Conservation (phyloP, 2,329 filamentous ascomycete genomes). For the Hypoxylon sp. region DNA sequence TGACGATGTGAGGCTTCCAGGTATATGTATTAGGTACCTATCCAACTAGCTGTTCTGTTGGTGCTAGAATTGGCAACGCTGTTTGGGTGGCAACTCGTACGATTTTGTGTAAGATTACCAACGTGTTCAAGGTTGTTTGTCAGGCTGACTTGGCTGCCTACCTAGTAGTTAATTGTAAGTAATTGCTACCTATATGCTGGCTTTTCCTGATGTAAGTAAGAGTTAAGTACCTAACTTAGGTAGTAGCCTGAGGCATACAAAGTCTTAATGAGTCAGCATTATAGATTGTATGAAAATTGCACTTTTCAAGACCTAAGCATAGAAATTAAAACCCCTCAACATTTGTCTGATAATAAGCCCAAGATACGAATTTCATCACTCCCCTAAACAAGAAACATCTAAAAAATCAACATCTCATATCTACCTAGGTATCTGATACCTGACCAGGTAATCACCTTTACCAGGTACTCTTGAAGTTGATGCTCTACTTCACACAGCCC, state of each 20-base stretch:
- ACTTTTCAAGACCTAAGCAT: not conserved
- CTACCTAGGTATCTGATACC: not conserved
- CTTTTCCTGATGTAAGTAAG: not conserved
- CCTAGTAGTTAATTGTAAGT: not conserved
- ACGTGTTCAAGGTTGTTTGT: not conserved
- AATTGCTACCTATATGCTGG: not conserved
- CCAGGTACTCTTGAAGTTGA: not conserved
- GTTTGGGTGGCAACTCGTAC: not conserved
- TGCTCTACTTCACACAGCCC: not conserved
- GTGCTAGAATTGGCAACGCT: not conserved
- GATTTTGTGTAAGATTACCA: not conserved
- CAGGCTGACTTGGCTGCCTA: not conserved
- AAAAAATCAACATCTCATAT: not conserved
- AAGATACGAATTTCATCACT: not conserved
- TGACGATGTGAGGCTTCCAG: not conserved
- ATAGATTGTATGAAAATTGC: not conserved
- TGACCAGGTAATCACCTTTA: not conserved
- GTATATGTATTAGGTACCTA: not conserved
- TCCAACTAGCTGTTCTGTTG: not conserved
- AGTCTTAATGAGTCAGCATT: not conserved
- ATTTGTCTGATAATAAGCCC: not conserved
- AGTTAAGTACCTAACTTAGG: not conserved
- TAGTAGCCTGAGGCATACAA: not conserved
- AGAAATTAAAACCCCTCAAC: not conserved
- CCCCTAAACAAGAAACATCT: not conserved